Percentiles rank a stretch among this genome's conserved stretches.
Evolutionary conservation across 495 filamentous ascomycete species (phyloP).

Genomic region (Cercophora sp.): DNA sequence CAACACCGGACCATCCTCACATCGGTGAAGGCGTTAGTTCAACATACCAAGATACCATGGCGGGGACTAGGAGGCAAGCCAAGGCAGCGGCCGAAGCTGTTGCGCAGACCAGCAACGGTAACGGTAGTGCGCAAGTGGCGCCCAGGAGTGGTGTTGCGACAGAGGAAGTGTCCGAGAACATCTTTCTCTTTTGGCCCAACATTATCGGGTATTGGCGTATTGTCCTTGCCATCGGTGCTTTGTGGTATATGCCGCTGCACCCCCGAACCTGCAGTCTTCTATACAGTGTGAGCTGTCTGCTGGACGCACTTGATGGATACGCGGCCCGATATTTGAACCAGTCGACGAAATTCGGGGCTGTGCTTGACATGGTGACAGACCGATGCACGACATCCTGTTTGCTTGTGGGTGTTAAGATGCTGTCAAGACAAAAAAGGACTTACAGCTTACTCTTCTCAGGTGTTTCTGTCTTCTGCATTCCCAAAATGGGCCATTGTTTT

Average conservation of each 20-base stretch:
- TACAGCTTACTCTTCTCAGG: not conserved
- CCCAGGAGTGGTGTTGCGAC: conserved; percentile 12
- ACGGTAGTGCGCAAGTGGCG: conserved; percentile 22
- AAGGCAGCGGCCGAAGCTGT: conserved; percentile 7
- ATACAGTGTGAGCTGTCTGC: conserved; percentile 86
- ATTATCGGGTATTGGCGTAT: conserved; percentile 90
- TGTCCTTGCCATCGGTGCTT: conserved; percentile 81
- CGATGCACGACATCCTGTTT: conserved; percentile 92
- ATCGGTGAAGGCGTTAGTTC: too few relatives aligned
- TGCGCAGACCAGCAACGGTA: conserved; percentile 19
- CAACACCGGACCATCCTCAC: too few relatives aligned
- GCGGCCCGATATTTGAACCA: conserved; percentile 86
- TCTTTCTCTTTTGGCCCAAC: conserved; percentile 94
- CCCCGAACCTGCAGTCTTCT: conserved; percentile 89
- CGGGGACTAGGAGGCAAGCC: conserved; percentile 24
- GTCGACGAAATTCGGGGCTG: conserved; percentile 89
- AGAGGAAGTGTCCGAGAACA: conserved; percentile 61
- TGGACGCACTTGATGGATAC: conserved; percentile 90
- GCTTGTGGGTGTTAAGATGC: conserved; percentile 43
- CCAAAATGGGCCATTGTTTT: conserved; percentile 90
- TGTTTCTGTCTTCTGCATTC: conserved; percentile 88
- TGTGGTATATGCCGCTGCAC: conserved; percentile 98
- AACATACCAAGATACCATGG: conserved; percentile 15
- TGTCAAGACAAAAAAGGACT: not conserved
- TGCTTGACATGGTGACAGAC: conserved; percentile 89